Evolutionary conservation across 2,329 filamentous ascomycete species (phyloP).

Genomic region (Penicillium sp.): DNA sequence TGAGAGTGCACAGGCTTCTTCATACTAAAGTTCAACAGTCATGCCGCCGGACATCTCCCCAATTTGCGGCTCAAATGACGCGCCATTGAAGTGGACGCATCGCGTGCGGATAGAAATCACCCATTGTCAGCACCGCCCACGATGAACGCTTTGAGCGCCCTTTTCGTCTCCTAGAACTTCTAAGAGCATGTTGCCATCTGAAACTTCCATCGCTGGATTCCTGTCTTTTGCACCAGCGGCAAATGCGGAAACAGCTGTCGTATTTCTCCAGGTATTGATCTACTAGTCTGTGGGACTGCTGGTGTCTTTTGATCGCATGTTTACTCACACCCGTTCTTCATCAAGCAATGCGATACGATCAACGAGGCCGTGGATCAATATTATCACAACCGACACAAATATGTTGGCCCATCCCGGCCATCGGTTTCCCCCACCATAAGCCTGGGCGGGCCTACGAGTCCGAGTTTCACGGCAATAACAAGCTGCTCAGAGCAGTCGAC

Average conservation of each 20-base stretch:
- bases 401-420: not conserved
- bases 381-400: conserved; percentile 4
- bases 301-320: not conserved
- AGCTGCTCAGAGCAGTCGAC: not conserved
- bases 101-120: too few species aligned
- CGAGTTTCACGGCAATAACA: not conserved
- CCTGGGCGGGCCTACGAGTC: not conserved
- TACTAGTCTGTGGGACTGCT: not conserved
- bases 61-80: too few species aligned
- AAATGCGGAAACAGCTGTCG: not conserved
- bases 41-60: too few species aligned
- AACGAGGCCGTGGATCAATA: conserved; percentile 11
- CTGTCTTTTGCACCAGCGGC: conserved; percentile 3
- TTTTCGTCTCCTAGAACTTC: too few species aligned
- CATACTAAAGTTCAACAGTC: too few species aligned
- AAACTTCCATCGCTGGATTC: conserved; percentile 1
- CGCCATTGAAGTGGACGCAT: too few species aligned
- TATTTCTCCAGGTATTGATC: conserved; percentile 7
- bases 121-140: too few species aligned
- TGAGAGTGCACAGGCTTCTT: too few species aligned
- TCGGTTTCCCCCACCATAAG: not conserved
- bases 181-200: conserved; percentile 1
- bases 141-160: too few species aligned
- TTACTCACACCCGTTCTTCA: not conserved
- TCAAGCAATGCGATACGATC: conserved; percentile 1